These are phyloP conservation scores for Verticillium albo-atrum DNA, from an alignment of 2,329 filamentous ascomycete species.

Conservation along the genomic window DNA sequence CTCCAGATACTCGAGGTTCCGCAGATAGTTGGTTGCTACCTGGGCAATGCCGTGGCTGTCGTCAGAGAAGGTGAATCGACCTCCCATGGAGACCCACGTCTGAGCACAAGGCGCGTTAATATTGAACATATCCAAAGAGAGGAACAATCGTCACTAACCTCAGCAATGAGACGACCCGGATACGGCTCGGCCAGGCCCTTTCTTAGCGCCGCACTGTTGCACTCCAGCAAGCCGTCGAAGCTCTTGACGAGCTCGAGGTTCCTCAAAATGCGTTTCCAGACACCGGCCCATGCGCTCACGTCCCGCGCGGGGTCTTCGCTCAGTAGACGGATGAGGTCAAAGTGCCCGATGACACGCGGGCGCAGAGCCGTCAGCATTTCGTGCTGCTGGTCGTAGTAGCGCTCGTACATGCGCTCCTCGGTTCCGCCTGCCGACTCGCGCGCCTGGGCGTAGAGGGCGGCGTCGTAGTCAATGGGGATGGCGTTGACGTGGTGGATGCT, in stretches of 20 bases:
- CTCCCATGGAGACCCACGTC: slow-evolving; percentile 69
- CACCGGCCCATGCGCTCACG: slow-evolving; percentile 50
- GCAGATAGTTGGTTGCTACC: slow-evolving; percentile 77
- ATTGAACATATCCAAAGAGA: background rate
- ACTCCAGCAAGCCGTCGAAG: slow-evolving; percentile 81
- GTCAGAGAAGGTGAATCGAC: slow-evolving; percentile 86
- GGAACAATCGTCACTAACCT: slow-evolving; percentile 44
- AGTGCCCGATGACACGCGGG: slow-evolving; percentile 84
- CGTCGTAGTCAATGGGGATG: slow-evolving; percentile 85
- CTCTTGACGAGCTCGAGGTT: slow-evolving; percentile 68
- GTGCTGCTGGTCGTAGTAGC: slow-evolving; percentile 85
- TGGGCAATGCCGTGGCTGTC: slow-evolving; percentile 90
- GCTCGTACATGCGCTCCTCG: slow-evolving; percentile 71
- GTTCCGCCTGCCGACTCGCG: slow-evolving; percentile 40
- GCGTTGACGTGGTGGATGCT: slow-evolving; percentile 86
- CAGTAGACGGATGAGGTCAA: slow-evolving; percentile 83
- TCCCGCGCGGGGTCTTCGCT: slow-evolving; percentile 63
- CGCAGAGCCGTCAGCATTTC: slow-evolving; percentile 70
- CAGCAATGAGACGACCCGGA: slow-evolving; percentile 72
- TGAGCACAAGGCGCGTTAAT: slow-evolving; percentile 24
- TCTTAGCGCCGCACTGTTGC: slow-evolving; percentile 81
- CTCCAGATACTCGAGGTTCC: slow-evolving; percentile 66
- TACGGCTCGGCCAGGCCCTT: slow-evolving; percentile 93
- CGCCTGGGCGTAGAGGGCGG: slow-evolving; percentile 60
- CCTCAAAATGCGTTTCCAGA: slow-evolving; percentile 70